Evolutionary conservation across 441 rosid species (phyloP), one percentile per base, ranked within the genome.

Genomic region (Gossypium davidsonii): DNA sequence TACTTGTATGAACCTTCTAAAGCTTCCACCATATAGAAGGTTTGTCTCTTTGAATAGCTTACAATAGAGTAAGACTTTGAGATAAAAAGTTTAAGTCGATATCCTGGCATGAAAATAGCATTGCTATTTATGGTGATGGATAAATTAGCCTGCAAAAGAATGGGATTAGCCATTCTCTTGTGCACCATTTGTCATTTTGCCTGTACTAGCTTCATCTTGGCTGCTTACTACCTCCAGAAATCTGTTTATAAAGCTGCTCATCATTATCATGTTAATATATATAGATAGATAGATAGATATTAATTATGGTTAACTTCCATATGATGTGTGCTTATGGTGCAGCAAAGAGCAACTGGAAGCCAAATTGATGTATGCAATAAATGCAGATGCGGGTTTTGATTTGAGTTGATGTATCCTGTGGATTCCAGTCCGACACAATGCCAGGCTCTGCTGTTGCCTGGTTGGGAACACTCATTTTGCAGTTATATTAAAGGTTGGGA

Each of bases 11-110:
- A 95, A 95, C 84, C 96, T 93, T 83, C 89, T 95, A 26, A 95
- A 93, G 88, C 99, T 95, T 86, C 99, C 99, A 5, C 97, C 98
- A 8, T 95, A 95, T 76, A 82, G 91, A 83, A 95, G 99, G 98
- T 93, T 78, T 81, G 88, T 85, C 75, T 59, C 37, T 18, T 25
- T 18, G 10, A 18, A 49, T 46, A 20, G 52, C 49, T 51, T 34
- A 26, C 18, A 10, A 12, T 25, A 60, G 75, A 1, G n/a, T 15
- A 37, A 55, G 26, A 49, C 37, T 46, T 23, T 14, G 20, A 21
- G 58, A 67, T 26, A 18, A 26, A 14, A 67, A 46, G 56, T 49
- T 67, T 26, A 14, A 28, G 46, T 28, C 5, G n/a, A 51, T 18
- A 52, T 31, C 48, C 28, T 53, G 26, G 72, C 44, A 31, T 69